These are phyloP conservation scores for Saccharomyces hybrid DNA, from an alignment of 1,139 yeast genomes.

Conservation along the genomic window DNA sequence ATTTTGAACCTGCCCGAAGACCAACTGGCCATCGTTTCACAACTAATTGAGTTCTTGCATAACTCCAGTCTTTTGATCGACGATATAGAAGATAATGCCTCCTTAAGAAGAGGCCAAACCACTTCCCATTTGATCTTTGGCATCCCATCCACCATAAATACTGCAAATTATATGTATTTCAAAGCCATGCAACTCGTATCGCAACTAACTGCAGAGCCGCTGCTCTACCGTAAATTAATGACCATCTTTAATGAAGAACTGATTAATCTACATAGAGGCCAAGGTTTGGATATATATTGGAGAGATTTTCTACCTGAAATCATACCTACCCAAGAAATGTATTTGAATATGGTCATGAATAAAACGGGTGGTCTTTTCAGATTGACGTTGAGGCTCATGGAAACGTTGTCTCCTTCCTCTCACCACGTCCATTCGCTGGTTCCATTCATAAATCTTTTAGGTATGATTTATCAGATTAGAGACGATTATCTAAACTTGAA, in stretches of 20 bases:
- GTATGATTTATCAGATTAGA: constrained; percentile 72
- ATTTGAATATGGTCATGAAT: constrained; percentile 72
- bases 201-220: constrained; percentile 11
- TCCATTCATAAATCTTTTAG: constrained; percentile 68
- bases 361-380: constrained; percentile 88
- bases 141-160: constrained; percentile 68
- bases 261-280: constrained; percentile 78
- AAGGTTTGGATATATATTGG: constrained; percentile 85
- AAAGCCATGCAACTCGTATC: constrained; percentile 43
- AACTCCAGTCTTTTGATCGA: constrained; percentile 65
- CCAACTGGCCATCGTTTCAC: constrained; percentile 35
- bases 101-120: constrained; percentile 62
- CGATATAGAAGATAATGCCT: constrained; percentile 77
- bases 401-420: constrained; percentile 24
- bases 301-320: constrained; percentile 46
- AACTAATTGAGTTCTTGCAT: constrained; percentile 52
- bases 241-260: constrained; percentile 57
- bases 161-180: constrained; percentile 79
- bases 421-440: constrained; percentile 32
- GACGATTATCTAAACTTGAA: constrained; percentile 71
- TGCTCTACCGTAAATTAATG: constrained; percentile 26
- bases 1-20: constrained; percentile 38
- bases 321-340: constrained; percentile 64
- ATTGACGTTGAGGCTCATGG: constrained; percentile 60
- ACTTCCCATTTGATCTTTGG: constrained; percentile 77